These are phyloP conservation scores for Syzygium aqueum DNA, from an alignment of 345 rosid species.

Conservation along the genomic window DNA sequence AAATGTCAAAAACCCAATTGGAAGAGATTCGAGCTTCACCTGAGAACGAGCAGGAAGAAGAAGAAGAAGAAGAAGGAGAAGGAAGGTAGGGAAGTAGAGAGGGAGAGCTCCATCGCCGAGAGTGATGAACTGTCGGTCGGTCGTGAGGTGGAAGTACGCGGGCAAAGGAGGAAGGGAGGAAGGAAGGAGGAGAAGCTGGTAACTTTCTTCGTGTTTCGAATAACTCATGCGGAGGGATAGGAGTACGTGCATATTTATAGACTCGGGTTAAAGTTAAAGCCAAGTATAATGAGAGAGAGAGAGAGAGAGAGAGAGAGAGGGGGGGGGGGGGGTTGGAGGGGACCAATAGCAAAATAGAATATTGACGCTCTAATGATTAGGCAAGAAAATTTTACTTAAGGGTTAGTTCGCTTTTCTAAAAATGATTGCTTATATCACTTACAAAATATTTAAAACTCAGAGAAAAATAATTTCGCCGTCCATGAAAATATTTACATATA, in stretches of 20 bases:
- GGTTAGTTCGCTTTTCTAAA: background rate
- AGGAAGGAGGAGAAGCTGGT: background rate
- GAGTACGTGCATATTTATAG: too few relatives aligned
- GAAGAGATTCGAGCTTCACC: background rate
- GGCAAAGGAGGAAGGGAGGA: background rate
- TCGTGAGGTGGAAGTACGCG: background rate
- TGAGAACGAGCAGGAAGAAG: background rate
- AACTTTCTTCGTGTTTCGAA: background rate
- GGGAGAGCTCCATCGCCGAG: background rate
- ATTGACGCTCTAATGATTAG: too few relatives aligned
- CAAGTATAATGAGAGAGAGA: background rate
- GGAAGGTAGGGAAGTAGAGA: slow-evolving; percentile 5
- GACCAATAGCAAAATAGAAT: too few relatives aligned
- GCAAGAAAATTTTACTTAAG: background rate
- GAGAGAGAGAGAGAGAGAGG: too few relatives aligned
- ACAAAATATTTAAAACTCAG: too few relatives aligned
- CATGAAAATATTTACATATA: background rate
- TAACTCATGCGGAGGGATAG: too few relatives aligned
- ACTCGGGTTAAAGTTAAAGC: too few relatives aligned
- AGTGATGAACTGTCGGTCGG: background rate
- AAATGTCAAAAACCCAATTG: background rate
- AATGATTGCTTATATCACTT: rapidly evolving
- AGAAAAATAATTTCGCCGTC: background rate
- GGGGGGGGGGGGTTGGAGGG: too few relatives aligned
- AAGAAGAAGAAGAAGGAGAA: background rate